phyloP scores from a whole-genome alignment of 1,139 yeast genomes.

The Candida pseudoviswanathii region DNA sequence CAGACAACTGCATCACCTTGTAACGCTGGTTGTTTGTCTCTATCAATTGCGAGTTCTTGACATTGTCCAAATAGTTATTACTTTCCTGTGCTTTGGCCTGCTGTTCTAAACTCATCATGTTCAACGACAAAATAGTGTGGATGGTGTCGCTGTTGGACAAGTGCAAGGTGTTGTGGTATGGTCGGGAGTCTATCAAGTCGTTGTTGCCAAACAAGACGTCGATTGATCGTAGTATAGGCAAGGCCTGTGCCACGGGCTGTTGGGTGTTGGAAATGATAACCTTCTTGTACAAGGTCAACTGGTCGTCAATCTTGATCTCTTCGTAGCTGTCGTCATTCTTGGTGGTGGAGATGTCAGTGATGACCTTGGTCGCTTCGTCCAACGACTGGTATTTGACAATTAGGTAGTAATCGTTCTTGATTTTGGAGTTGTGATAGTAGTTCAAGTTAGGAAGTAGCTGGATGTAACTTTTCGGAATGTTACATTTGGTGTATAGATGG shows the following conservation, averaged over 20 bases:
- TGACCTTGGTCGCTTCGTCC: conserved; percentile 16
- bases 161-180: conserved; percentile 15
- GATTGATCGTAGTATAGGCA: conserved; percentile 23
- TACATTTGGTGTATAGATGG: conserved; percentile 10
- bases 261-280: conserved; percentile 8
- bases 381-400: conserved; percentile 15
- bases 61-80: conserved; percentile 2
- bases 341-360: conserved; percentile 18
- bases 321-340: conserved; percentile 11
- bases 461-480: conserved; percentile 13
- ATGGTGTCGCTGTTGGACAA: conserved; percentile 11
- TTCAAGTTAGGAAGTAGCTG: conserved; percentile 15
- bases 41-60: conserved; percentile 8
- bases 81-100: conserved; percentile 2
- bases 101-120: conserved; percentile 11
- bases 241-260: conserved; percentile 12
- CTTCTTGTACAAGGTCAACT: conserved; percentile 14
- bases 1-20: conserved; percentile 42
- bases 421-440: conserved; percentile 8
- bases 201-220: conserved; percentile 30
- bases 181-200: conserved; percentile 23
- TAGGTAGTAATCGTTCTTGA: conserved; percentile 17
- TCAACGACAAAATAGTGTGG: conserved; percentile 17
- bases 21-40: conserved; percentile 18
- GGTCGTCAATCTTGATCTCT: conserved; percentile 7